phyloP scores from a whole-genome alignment of 1,139 yeast genomes.

The Candida mesenterica region DNA sequence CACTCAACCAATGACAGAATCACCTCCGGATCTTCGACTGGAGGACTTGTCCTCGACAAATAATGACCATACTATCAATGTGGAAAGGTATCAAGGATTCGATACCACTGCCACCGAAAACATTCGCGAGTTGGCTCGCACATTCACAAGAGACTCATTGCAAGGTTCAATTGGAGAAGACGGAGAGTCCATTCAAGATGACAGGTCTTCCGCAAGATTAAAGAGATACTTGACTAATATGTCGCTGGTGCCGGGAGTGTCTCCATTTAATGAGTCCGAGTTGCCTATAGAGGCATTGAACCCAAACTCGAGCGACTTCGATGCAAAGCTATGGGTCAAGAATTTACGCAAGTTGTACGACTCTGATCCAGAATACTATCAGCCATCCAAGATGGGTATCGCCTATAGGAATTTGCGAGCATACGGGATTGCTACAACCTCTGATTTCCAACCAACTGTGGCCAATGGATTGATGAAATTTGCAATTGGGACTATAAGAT shows the following conservation, averaged over 20 bases:
- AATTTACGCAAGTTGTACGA: constrained; percentile 58
- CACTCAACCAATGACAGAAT: too few species aligned
- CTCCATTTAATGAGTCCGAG: constrained; percentile 26
- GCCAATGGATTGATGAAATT: constrained; percentile 42
- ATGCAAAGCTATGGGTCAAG: constrained; percentile 69
- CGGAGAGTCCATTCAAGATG: constrained; percentile 7
- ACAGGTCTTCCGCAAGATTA: constrained; percentile 17
- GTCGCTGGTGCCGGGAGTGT: constrained; percentile 53
- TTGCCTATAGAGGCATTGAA: constrained; percentile 20
- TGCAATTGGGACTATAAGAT: constrained; percentile 13
- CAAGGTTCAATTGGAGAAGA: constrained; percentile 4
- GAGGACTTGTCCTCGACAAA: too few species aligned
- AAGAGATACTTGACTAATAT: constrained; percentile 42
- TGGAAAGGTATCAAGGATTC: constrained; percentile 40
- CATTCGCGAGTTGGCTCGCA: constrained; percentile 64
- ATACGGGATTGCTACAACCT: constrained; percentile 71
- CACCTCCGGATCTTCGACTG: too few species aligned
- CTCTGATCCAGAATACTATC: constrained; percentile 63
- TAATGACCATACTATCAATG: too few species aligned
- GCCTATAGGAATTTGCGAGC: constrained; percentile 69
- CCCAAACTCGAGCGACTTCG: constrained; percentile 52
- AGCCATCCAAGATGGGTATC: constrained; percentile 64
- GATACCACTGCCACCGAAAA: constrained; percentile 24
- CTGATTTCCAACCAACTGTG: constrained; percentile 78
- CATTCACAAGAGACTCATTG: constrained; percentile 31